A percentile compares a stretch with the other conserved stretches of the same genome.
Conservation (phyloP, 305 asterid species). For the Fraxinus greggii region DNA sequence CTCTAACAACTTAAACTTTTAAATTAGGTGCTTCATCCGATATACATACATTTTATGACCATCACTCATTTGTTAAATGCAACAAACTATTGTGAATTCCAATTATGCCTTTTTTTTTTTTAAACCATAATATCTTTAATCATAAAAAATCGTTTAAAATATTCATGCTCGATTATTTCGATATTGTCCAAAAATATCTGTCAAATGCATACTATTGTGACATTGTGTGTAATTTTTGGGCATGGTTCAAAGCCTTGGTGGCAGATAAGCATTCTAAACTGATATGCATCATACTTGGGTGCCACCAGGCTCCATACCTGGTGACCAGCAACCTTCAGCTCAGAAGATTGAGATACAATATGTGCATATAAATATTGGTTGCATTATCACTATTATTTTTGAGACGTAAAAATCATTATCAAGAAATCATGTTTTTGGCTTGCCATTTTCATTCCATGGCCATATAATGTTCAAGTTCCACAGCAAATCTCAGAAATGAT, state of each 20-base stretch:
- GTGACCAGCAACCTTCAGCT: slow-evolving; percentile 3
- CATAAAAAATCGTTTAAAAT: neutral
- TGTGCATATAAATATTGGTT: neutral
- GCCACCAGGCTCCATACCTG: neutral
- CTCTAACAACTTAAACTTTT: neutral
- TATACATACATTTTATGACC: neutral
- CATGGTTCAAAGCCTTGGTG: neutral
- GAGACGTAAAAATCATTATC: neutral
- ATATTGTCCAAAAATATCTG: neutral
- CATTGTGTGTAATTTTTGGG: neutral
- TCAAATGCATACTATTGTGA: neutral
- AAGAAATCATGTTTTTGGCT: neutral
- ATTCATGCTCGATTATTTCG: neutral
- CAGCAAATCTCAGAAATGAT: neutral
- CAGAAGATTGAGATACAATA: neutral
- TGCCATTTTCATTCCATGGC: neutral
- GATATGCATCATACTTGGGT: neutral
- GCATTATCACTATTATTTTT: neutral
- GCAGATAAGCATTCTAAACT: neutral
- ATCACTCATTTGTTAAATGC: neutral
- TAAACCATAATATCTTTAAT: neutral
- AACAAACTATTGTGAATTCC: neutral
- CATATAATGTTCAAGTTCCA: neutral
- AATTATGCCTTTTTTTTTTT: neutral
- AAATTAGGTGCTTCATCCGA: no score